Evolutionary conservation across 345 rosid genomes (phyloP), one percentile per base, ranked within the genome.

Genomic region (Populus alba): DNA sequence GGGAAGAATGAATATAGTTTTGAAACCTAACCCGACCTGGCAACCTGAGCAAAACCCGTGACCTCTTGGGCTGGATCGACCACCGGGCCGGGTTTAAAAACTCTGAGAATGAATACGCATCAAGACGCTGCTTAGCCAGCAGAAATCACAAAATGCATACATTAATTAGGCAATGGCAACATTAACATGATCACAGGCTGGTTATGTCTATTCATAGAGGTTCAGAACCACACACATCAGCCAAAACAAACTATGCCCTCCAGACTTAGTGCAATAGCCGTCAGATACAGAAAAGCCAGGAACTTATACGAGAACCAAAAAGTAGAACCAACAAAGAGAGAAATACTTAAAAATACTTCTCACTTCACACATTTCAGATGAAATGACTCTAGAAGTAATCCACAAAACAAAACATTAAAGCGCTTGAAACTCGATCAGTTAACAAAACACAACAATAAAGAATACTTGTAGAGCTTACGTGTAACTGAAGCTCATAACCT

Each of bases 91-190:
- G 31, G 31, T 29, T 29, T 29, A 29, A 29, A 29, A 29, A 29
- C 31, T 29, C 31, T 29, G 2, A 69, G 38, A 66, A 79, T n/a
- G 75, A 43, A 71, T n/a, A 57, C 16, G 70, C 74, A 78, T 82
- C 80, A 79, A 66, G 87, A 74, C 31, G 15, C 83, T 15, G 72
- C 82, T 49, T 63, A 71, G 85, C 81, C 87, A 86, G 87, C 84
- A 80, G 20, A 2, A 4, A 16, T 16, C 5, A 6, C 7, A 69
- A 11, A 68, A n/a, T 6, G 31, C 15, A 33, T 63, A 0, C 10
- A 37, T n/a, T 15, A 10, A 15, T 1, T 23, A 57, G 62, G 10
- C 13, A 43, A 43, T 43, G 13, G 4, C 47, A 43, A 43, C 47
- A 41, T 41, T 41, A 2, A 41, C 12, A 57, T 11, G 23, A 57